A percentile compares a stretch with the other conserved stretches of the same genome.
These are phyloP conservation scores for Tulasnella sp. DNA, from an alignment of 768 basidiomycete species.

Conservation along the genomic window DNA sequence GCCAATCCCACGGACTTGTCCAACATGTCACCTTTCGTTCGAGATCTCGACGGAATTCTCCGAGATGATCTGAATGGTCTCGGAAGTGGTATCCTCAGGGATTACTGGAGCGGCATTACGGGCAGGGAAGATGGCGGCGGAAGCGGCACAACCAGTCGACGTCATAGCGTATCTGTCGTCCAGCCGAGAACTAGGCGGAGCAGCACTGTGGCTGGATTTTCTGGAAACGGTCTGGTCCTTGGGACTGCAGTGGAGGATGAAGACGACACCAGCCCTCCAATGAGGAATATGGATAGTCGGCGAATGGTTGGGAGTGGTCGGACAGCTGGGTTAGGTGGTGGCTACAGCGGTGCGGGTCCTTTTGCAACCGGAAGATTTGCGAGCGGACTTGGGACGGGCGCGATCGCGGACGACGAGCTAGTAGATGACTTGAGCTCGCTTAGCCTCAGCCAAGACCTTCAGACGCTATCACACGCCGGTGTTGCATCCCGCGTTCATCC, in stretches of 20 bases:
- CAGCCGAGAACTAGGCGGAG: constrained; percentile 51
- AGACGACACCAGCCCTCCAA: constrained; percentile 16
- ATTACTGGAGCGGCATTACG: constrained; percentile 52
- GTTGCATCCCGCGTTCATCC: not conserved
- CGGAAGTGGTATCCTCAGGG: constrained; percentile 57
- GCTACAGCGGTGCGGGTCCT: not conserved
- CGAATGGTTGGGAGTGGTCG: not conserved
- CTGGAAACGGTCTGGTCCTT: constrained; percentile 41
- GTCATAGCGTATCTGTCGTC: constrained; percentile 80
- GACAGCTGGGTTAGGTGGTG: constrained; percentile 3
- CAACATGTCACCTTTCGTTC: constrained; percentile 81
- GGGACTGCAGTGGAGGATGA: constrained; percentile 47
- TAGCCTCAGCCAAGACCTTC: constrained; percentile 42
- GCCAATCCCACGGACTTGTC: constrained; percentile 47
- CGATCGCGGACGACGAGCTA: constrained; percentile 77
- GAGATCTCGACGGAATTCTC: constrained; percentile 74
- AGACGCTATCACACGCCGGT: not conserved
- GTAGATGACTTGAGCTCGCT: constrained; percentile 64
- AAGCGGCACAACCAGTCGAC: constrained; percentile 75
- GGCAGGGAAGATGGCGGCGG: constrained; percentile 42
- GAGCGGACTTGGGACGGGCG: constrained; percentile 50
- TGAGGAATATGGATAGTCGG: not conserved
- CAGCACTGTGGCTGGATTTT: constrained; percentile 63
- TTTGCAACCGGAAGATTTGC: constrained; percentile 15
- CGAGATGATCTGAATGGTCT: constrained; percentile 41